phyloP scores from a whole-genome alignment of 441 rosid species.

The Arabidopsis lyrata region DNA sequence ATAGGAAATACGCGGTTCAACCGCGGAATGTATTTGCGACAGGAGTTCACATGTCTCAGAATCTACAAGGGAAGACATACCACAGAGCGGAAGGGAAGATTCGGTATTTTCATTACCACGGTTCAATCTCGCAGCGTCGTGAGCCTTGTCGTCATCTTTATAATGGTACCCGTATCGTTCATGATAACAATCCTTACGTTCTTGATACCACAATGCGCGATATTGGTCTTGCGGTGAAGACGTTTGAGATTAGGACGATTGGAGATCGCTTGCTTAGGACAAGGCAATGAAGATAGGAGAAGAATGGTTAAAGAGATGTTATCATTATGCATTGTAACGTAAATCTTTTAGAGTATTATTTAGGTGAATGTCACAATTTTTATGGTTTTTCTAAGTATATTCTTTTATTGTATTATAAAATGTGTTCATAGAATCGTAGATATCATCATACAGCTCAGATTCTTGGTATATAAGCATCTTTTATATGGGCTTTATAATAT shows the following conservation, averaged over 20 bases:
- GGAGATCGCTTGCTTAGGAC: constrained; percentile 66
- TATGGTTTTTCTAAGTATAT: constrained; percentile 12
- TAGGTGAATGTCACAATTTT: constrained; percentile 30
- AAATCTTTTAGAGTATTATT: constrained; percentile 20
- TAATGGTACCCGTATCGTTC: constrained; percentile 52
- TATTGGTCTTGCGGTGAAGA: constrained; percentile 60
- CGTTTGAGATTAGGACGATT: constrained; percentile 74
- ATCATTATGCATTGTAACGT: constrained; percentile 13
- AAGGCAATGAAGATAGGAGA: constrained; percentile 54
- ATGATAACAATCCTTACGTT: constrained; percentile 67
- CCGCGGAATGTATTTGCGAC: constrained; percentile 77
- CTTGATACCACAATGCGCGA: constrained; percentile 77
- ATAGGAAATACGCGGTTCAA: constrained; percentile 83
- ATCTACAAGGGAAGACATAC: constrained; percentile 67
- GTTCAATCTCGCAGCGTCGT: constrained; percentile 69
- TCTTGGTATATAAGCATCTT: constrained; percentile 45
- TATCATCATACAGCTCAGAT: constrained; percentile 33
- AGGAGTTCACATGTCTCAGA: constrained; percentile 94
- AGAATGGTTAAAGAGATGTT: constrained; percentile 20
- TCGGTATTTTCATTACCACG: constrained; percentile 86
- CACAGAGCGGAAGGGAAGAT: constrained; percentile 64
- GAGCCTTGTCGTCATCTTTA: constrained; percentile 74
- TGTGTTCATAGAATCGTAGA: constrained; percentile 25
- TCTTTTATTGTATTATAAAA: constrained; percentile 40
- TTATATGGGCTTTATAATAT: constrained; percentile 25